Percentiles rank a stretch among this genome's conserved stretches.
Evolutionary conservation across 2,329 filamentous ascomycete species (phyloP).

Genomic region (Lachnellula arida): DNA sequence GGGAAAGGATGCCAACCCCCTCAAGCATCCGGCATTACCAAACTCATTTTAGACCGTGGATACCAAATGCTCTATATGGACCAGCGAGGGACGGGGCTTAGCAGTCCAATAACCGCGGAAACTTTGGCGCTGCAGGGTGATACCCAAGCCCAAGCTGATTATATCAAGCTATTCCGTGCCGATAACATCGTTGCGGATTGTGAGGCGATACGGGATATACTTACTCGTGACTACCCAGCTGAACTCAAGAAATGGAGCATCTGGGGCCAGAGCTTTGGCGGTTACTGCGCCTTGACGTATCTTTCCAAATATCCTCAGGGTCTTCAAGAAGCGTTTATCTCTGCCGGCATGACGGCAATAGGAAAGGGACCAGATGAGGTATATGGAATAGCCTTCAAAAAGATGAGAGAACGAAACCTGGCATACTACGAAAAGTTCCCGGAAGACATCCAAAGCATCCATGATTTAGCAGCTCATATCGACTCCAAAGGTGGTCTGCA

Average conservation of each 20-base stretch:
- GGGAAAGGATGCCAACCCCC: conserved; percentile 73
- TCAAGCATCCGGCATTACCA: conserved; percentile 65
- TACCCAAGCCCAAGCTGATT: conserved; percentile 65
- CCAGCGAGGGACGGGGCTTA: conserved; percentile 84
- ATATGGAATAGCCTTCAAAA: conserved; percentile 66
- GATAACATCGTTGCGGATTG: conserved; percentile 88
- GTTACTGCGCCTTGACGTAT: conserved; percentile 80
- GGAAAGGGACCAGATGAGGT: conserved; percentile 68
- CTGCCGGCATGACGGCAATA: conserved; percentile 77
- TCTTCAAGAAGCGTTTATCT: conserved; percentile 76
- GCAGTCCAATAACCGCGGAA: conserved; percentile 70
- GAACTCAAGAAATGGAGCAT: conserved; percentile 73
- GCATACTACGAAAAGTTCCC: conserved; percentile 73
- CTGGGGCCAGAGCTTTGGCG: conserved; percentile 88
- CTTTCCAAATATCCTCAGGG: conserved; percentile 75
- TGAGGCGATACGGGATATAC: conserved; percentile 73
- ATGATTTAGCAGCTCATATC: conserved; percentile 61
- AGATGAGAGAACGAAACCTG: conserved; percentile 67
- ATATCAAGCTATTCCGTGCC: conserved; percentile 79
- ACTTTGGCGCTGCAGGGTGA: conserved; percentile 64
- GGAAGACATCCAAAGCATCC: conserved; percentile 67
- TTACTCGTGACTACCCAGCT: conserved; percentile 65
- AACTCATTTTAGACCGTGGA: conserved; percentile 66
- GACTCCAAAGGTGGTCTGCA: conserved; percentile 53
- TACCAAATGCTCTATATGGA: conserved; percentile 88